These are phyloP conservation scores for Ganoderma sinense DNA, from an alignment of 1,284 basidiomycete species.

Conservation along the genomic window DNA sequence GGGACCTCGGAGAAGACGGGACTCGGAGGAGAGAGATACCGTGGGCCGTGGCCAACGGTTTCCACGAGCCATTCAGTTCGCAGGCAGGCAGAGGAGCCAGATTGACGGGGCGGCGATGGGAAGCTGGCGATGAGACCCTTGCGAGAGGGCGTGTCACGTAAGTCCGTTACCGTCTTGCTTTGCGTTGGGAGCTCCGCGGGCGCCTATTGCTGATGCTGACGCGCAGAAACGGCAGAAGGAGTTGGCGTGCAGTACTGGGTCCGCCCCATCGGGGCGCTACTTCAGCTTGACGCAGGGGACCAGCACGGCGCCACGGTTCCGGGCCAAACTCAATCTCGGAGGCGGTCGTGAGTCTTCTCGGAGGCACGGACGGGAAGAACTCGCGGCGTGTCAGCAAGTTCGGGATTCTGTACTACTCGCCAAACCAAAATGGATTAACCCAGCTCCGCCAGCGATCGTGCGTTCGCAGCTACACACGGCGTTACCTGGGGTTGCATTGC, in stretches of 20 bases:
- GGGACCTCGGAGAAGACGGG: slow-evolving; percentile 8
- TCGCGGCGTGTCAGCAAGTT: slow-evolving; percentile 2
- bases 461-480: slow-evolving; percentile 5
- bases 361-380: not conserved
- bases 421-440: slow-evolving; percentile 6
- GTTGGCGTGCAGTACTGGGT: not conserved
- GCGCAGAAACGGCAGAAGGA: not conserved
- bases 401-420: not conserved
- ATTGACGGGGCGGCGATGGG: slow-evolving; percentile 1
- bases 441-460: slow-evolving; percentile 11
- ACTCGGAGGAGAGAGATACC: not conserved
- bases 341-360: slow-evolving; percentile 6
- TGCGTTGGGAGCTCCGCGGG: not conserved
- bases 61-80: slow-evolving; percentile 8
- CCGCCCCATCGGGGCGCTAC: slow-evolving; percentile 4
- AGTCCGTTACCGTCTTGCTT: not conserved
- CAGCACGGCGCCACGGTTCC: slow-evolving; percentile 1
- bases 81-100: not conserved
- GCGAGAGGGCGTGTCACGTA: slow-evolving; percentile 6
- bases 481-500: not conserved
- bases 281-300: not conserved
- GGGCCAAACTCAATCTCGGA: slow-evolving; percentile 27
- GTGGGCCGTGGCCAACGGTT: slow-evolving; percentile 10
- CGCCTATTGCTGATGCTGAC: not conserved
- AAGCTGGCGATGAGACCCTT: not conserved